These are phyloP conservation scores for Leishmania tropica DNA, from an alignment of 208 protist genomes.

Conservation along the genomic window DNA sequence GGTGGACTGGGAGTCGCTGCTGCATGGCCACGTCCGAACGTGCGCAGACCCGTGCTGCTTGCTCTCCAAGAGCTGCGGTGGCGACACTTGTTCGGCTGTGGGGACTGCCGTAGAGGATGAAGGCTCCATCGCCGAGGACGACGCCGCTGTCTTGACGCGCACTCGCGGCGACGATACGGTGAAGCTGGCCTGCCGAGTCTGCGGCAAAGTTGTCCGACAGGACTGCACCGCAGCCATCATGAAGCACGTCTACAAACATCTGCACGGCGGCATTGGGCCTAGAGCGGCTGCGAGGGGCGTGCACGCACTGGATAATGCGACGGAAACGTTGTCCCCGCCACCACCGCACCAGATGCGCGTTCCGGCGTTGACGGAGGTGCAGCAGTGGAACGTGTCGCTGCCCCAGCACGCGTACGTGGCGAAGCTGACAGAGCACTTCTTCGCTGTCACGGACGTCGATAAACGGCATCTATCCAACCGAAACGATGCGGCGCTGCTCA, in stretches of 20 bases:
- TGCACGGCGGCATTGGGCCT: constrained; percentile 2
- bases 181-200: constrained; percentile 63
- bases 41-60: constrained; percentile 18
- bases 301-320: not conserved
- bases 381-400: constrained; percentile 49
- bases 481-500: constrained; percentile 22
- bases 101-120: not conserved
- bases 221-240: constrained; percentile 37
- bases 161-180: constrained; percentile 4
- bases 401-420: constrained; percentile 46
- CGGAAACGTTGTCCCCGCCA: not conserved
- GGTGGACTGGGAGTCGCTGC: constrained; percentile 56
- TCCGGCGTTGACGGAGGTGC: constrained; percentile 28
- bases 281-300: not conserved
- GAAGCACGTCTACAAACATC: constrained; percentile 51
- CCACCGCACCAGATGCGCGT: not conserved
- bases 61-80: not conserved
- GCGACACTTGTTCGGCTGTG: not conserved
- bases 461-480: constrained; percentile 6
- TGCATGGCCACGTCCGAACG: constrained; percentile 55
- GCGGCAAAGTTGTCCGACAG: constrained; percentile 47
- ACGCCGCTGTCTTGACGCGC: not conserved
- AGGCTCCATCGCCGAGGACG: not conserved
- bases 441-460: constrained; percentile 12
- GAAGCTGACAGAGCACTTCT: constrained; percentile 37